These are phyloP conservation scores for Aspergillus campestris DNA, from an alignment of 495 filamentous ascomycete species.

Conservation along the genomic window DNA sequence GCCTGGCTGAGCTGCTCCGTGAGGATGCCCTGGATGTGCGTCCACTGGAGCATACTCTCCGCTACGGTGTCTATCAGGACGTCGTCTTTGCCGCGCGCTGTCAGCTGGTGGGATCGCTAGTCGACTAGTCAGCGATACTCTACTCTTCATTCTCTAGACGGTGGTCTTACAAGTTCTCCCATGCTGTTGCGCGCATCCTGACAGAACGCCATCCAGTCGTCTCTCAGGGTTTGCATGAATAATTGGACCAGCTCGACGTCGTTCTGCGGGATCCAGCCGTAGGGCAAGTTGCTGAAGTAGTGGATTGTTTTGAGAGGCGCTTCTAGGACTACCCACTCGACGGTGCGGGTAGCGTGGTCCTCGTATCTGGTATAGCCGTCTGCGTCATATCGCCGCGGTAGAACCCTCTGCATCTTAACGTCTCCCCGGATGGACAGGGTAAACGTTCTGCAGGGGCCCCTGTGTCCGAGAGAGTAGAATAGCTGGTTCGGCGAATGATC, in stretches of 20 bases:
- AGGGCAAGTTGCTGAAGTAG: slow-evolving; percentile 14
- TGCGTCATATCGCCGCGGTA: neutral
- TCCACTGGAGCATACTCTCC: slow-evolving; percentile 11
- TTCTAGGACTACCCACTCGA: slow-evolving; percentile 10
- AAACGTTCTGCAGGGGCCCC: slow-evolving; percentile 9
- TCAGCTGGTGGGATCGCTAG: slow-evolving; percentile 9
- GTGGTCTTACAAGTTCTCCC: slow-evolving; percentile 1
- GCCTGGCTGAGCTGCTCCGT: slow-evolving; percentile 8
- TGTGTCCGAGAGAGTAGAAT: slow-evolving; percentile 5
- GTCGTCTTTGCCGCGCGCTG: slow-evolving; percentile 8
- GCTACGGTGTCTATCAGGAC: slow-evolving; percentile 8
- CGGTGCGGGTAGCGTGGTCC: neutral
- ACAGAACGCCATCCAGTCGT: slow-evolving; percentile 11
- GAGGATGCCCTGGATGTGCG: slow-evolving; percentile 10
- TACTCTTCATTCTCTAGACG: neutral
- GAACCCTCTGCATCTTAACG: neutral
- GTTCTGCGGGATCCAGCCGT: slow-evolving; percentile 13
- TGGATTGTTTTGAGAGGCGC: slow-evolving; percentile 8
- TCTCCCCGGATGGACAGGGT: slow-evolving; percentile 6
- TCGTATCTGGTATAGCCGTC: neutral
- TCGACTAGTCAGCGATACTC: no score
- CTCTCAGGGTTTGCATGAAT: slow-evolving; percentile 10
- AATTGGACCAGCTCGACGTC: slow-evolving; percentile 12
- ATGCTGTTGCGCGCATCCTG: slow-evolving; percentile 5
- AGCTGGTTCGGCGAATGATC: slow-evolving; percentile 5